Base-by-base conservation (phyloP, 2,329 filamentous ascomycete genomes). In the Mycocentrospora acerina region DNA sequence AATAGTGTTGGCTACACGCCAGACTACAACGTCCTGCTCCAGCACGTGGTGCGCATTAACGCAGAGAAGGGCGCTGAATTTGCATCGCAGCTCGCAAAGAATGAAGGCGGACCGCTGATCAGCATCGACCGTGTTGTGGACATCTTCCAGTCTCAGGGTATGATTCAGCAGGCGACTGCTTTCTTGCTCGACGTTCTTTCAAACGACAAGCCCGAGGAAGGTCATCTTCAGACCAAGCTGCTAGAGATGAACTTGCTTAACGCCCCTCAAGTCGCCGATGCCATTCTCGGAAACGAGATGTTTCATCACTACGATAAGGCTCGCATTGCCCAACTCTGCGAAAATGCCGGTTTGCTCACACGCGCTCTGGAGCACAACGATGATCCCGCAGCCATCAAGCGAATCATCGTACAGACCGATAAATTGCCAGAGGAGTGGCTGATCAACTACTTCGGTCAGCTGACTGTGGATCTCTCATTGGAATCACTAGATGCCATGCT, bases 211-310 rank as follows among this genome's bases (percentile, higher is more conserved):
- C 90, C 90, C 1, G 93, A 98, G 68, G 90, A 98, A 64, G 91
- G 84, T 26, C 84, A 91, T 53, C 78, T 98, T 26, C 93, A 98
- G 71, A 98, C 94, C 15, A 86, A 93, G 44, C 79, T 98, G 3
- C 75, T 98, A 39, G 94, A 98, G 77, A 97, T 98, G 90, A 98
- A 98, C 70, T 73, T 98, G 48, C 79, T 95, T 70, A 94, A 95
- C 55, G 94, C 93, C 1, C 93, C 93, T 34, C 93, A 97, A 69
- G 94, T 98, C 37, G 93, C 94, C 3, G 94, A 98, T 68, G 93
- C 93, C 24, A 98, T 98, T 54, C 81, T 98, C 27, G 88, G 91
- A 52, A 98, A 98, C 60, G 89, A 97, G 59, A 96, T 98, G 86
- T 97, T 98, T 71, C 90, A 90, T 1, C 83, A 98, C 72, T 98